Evolutionary conservation across 2,329 filamentous ascomycete genomes (phyloP).

Genomic region (Rutstroemia sp.): DNA sequence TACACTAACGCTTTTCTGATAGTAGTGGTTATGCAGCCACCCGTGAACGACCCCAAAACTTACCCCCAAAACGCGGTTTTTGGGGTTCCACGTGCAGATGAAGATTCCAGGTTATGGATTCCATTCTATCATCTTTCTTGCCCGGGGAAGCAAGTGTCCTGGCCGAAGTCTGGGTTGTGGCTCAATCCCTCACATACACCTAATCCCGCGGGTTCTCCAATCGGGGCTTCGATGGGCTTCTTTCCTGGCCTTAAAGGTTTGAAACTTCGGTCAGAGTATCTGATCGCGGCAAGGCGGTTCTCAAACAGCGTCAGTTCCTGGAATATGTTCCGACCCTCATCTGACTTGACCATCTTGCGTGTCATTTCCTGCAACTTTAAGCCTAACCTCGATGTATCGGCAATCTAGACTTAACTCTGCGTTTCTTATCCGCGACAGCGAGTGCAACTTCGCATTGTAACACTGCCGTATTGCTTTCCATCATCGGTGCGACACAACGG

Average conservation of each 20-base stretch:
- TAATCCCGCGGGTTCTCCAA: no score
- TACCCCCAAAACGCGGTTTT: not conserved
- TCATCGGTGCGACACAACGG: not conserved
- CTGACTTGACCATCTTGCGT: no score
- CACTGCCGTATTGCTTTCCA: not conserved
- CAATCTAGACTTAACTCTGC: not conserved
- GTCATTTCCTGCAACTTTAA: no score
- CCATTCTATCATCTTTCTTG: not conserved
- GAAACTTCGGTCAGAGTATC: no score
- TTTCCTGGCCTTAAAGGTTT: no score
- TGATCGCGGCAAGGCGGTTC: no score
- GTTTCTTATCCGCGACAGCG: not conserved
- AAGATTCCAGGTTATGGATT: not conserved
- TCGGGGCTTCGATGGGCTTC: no score
- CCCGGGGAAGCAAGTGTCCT: not conserved
- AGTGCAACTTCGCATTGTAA: no score
- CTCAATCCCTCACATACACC: not conserved
- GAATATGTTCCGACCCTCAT: no score
- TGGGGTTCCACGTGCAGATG: not conserved
- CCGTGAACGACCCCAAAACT: not conserved
- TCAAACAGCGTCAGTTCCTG: no score
- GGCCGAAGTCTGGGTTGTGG: not conserved
- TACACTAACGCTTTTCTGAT: no score
- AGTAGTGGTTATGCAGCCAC: slow-evolving; percentile 2
- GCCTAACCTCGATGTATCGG: no score